A percentile compares a stretch with the other conserved stretches of the same genome.
Evolutionary conservation across 73 alveolate species (phyloP).

Genomic region (Paramecium octaurelia): DNA sequence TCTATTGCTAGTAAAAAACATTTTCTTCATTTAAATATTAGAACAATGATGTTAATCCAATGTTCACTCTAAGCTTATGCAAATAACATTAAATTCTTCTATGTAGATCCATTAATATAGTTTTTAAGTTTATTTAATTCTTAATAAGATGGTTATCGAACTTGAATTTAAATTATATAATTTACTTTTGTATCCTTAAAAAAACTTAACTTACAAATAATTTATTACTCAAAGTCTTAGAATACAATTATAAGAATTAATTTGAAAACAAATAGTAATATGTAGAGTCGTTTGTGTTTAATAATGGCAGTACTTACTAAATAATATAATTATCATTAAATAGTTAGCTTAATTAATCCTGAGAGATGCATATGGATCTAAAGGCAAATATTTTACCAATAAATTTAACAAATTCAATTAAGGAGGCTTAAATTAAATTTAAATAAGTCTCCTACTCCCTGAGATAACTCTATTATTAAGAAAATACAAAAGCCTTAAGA

Average conservation of each 20-base stretch:
- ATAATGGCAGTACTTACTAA: neutral
- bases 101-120: neutral
- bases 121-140: neutral
- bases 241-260: neutral
- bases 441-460: conserved; percentile 24
- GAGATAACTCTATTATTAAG: neutral
- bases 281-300: conserved; percentile 8
- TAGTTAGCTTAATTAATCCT: neutral
- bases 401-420: conserved; percentile 27
- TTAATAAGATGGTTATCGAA: neutral
- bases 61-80: neutral
- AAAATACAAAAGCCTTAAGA: conserved; percentile 35
- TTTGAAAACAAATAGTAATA: conserved; percentile 19
- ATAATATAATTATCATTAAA: conserved; percentile 14
- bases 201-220: neutral
- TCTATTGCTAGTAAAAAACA: neutral
- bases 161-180: neutral
- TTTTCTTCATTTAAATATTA: neutral
- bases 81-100: neutral
- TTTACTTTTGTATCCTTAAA: neutral
- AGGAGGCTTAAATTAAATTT: neutral
- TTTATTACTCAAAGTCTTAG: neutral
- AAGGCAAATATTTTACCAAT: conserved; percentile 24
- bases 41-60: neutral
- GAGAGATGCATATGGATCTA: neutral